Conservation (phyloP, 257 asterid genomes). For the Solanum chaucha region DNA sequence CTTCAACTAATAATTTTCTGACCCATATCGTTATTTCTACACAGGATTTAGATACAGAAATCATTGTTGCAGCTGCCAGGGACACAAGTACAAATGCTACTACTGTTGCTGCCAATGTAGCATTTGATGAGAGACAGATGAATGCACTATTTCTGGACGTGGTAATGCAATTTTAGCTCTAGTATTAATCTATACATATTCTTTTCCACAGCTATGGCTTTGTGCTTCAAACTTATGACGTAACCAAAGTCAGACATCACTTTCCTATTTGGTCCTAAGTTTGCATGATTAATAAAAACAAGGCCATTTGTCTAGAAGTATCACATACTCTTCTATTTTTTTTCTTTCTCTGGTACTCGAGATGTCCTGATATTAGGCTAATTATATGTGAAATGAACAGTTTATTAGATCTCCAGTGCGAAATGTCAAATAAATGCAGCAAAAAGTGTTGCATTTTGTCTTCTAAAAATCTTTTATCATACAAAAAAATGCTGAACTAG, state of each 20-base stretch:
- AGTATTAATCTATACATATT: not conserved
- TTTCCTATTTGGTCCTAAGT: not conserved
- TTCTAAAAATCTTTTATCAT: not conserved
- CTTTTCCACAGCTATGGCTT: not conserved
- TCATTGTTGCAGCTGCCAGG: constrained; percentile 83
- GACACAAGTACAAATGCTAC: constrained; percentile 60
- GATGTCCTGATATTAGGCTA: not conserved
- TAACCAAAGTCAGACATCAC: not conserved
- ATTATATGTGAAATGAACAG: not conserved
- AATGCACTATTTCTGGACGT: constrained; percentile 84
- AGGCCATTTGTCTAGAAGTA: not conserved
- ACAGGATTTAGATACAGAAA: constrained; percentile 86
- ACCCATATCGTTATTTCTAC: not conserved
- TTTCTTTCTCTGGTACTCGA: not conserved
- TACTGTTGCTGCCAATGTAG: constrained; percentile 72
- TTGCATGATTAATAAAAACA: not conserved
- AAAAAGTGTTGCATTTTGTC: not conserved
- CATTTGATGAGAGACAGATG: constrained; percentile 88
- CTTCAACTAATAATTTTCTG: not conserved
- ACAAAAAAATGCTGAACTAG: not conserved
- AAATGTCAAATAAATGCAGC: not conserved
- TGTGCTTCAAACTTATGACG: not conserved
- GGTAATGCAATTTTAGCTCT: constrained; percentile 36
- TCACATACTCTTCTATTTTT: not conserved
- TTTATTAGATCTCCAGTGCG: not conserved